Base-by-base conservation (phyloP, 139 green algal species). In the Chlorella sp. region DNA sequence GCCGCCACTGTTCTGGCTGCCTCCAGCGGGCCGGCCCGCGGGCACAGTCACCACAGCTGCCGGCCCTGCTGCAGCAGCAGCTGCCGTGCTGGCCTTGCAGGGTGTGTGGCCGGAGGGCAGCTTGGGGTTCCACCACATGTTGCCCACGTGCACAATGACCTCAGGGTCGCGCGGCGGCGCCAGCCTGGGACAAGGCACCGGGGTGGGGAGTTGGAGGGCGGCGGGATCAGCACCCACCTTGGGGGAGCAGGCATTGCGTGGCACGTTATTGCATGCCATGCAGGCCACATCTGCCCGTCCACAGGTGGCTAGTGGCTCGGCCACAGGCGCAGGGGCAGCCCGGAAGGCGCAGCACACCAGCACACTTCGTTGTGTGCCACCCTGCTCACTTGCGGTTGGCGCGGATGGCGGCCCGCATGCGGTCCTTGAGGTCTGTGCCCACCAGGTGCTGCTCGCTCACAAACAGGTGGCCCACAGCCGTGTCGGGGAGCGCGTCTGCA, bases 91-190 rank as follows among this genome's bases (percentile, higher is more conserved):
- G 40, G 36, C 56, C 13, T 44, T 8, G 1, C 64, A 76, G n/a
- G 43, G 30, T 32, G 62, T 20, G 36, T 65, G 17, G n/a, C 56
- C 67, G 14, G 60, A 40, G 60, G 89, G 87, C 73, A 87, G 56
- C 58, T 83, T 83, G 14, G 91, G 91, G 77, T 94, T 94, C 44
- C 65, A 94, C 92, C 92, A 95, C 92, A 95, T 95, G 91, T 94
- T 95, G 72, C 70, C 76, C 9, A 93, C 87, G 36, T 80, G 72
- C 54, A 77, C 77, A 22, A 92, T 89, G 17, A 95, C 91, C n/a
- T 92, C 84, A 3, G 87, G 85, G 64, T 92, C 89, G 17, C 86
- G 80, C 11, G 43, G 72, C 24, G 85, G 85, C 3, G 64, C 85
- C 7, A 41, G 46, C 72, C 84, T 92, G 86, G 51, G 48, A 68